Evolutionary conservation across 257 asterid genomes (phyloP).

Genomic region (Petrea volubilis): DNA sequence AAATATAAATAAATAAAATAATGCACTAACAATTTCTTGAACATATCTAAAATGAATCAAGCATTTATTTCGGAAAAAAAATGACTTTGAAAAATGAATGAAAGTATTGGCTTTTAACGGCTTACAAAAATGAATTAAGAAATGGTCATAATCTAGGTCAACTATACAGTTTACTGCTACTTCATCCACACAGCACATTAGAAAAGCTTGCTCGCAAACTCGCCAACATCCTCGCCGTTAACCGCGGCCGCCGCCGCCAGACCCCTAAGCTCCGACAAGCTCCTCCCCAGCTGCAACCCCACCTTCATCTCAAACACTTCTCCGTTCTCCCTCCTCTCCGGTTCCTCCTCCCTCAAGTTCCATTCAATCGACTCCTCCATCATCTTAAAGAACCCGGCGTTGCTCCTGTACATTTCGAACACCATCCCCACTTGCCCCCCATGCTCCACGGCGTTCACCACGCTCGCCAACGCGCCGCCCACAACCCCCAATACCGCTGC

Average conservation of each 20-base stretch:
- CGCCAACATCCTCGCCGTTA: conserved; percentile 22
- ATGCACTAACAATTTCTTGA: too few relatives aligned
- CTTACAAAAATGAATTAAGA: not conserved
- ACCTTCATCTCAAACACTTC: conserved; percentile 58
- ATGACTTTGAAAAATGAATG: too few relatives aligned
- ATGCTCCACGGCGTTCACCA: conserved; percentile 64
- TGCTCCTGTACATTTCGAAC: conserved; percentile 76
- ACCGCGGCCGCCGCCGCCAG: conserved; percentile 31
- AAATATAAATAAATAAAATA: too few relatives aligned
- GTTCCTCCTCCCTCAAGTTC: conserved; percentile 45
- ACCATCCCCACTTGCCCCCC: conserved; percentile 87
- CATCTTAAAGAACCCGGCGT: conserved; percentile 68
- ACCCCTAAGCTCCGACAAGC: conserved; percentile 51
- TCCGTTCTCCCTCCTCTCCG: conserved; percentile 60
- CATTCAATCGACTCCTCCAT: conserved; percentile 63
- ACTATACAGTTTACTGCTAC: not conserved
- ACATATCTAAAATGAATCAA: too few relatives aligned
- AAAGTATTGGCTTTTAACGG: too few relatives aligned
- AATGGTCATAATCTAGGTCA: too few relatives aligned
- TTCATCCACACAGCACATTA: not conserved
- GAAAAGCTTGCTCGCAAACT: conserved; percentile 67
- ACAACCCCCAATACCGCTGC: conserved; percentile 44
- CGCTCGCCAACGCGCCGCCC: conserved; percentile 70
- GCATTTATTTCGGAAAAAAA: too few relatives aligned
- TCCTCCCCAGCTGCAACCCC: conserved; percentile 64